Evolutionary conservation across 2,329 filamentous ascomycete species (phyloP).

Genomic region (Pseudogymnoascus sp.): DNA sequence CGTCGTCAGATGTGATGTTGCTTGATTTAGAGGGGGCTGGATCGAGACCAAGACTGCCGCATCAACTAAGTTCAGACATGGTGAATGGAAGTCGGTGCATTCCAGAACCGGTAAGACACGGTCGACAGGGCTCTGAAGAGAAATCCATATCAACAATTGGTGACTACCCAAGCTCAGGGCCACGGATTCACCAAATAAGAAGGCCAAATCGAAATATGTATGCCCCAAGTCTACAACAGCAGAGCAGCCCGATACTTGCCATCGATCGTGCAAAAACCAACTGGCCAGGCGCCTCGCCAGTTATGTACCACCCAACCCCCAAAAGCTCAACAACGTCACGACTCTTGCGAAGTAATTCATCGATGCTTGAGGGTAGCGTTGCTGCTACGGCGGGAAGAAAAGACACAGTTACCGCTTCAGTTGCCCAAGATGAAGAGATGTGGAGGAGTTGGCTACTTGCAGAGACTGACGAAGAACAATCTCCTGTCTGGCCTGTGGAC

Average conservation of each 20-base stretch:
- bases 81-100: neutral
- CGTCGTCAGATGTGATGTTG: slow-evolving; percentile 26
- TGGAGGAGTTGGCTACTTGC: slow-evolving; percentile 25
- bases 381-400: slow-evolving; percentile 21
- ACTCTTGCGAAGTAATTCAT: slow-evolving; percentile 18
- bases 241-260: neutral
- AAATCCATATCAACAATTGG: neutral
- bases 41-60: neutral
- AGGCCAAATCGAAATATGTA: neutral
- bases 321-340: slow-evolving; percentile 19
- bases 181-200: neutral
- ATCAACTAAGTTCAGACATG: neutral
- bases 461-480: slow-evolving; percentile 7
- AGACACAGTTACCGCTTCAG: slow-evolving; percentile 3
- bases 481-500: neutral
- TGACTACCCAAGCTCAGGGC: slow-evolving; percentile 1
- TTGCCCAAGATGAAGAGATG: slow-evolving; percentile 21
- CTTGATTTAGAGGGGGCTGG: slow-evolving; percentile 15
- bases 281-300: neutral
- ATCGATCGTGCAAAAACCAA: neutral
- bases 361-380: slow-evolving; percentile 18
- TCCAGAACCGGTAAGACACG: neutral
- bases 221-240: neutral
- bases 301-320: slow-evolving; percentile 23
- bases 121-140: neutral